These are phyloP conservation scores for Ogataea saltuana DNA, from an alignment of 805 yeast genomes.

Conservation along the genomic window DNA sequence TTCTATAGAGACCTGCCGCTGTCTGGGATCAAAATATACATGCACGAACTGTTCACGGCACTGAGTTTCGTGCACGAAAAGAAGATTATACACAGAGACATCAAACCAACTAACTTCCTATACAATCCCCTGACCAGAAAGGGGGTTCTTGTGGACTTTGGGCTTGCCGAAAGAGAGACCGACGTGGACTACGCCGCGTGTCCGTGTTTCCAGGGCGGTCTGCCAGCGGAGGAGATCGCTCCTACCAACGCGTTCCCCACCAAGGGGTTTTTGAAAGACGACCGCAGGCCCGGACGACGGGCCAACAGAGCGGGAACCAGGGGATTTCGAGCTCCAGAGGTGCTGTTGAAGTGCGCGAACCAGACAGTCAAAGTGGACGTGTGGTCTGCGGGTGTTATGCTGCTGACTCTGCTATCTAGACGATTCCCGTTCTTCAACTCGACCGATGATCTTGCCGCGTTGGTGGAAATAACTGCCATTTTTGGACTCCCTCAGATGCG, in stretches of 20 bases:
- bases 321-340: conserved; percentile 95
- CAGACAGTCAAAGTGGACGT: conserved; percentile 82
- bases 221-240: conserved; percentile 30
- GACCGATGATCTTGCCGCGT: conserved; percentile 88
- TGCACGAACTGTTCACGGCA: conserved; percentile 76
- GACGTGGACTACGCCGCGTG: conserved; percentile 42
- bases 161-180: conserved; percentile 74
- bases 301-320: conserved; percentile 97
- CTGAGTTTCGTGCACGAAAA: conserved; percentile 73
- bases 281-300: conserved; percentile 81
- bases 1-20: conserved; percentile 80
- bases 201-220: conserved; percentile 54
- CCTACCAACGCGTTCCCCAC: conserved; percentile 39
- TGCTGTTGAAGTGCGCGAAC: conserved; percentile 78
- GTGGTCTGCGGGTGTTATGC: conserved; percentile 91
- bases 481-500: conserved; percentile 76
- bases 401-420: conserved; percentile 72
- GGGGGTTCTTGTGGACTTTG: conserved; percentile 91
- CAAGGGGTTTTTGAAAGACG: conserved; percentile 83
- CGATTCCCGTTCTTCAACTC: conserved; percentile 94
- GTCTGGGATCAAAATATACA: conserved; percentile 76
- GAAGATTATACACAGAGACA: conserved; percentile 88
- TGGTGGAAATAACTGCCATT: conserved; percentile 77
- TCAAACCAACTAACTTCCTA: conserved; percentile 74
- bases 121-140: conserved; percentile 63